Conservation (phyloP, 768 basidiomycete genomes). For the Pulveroboletus sp. region DNA sequence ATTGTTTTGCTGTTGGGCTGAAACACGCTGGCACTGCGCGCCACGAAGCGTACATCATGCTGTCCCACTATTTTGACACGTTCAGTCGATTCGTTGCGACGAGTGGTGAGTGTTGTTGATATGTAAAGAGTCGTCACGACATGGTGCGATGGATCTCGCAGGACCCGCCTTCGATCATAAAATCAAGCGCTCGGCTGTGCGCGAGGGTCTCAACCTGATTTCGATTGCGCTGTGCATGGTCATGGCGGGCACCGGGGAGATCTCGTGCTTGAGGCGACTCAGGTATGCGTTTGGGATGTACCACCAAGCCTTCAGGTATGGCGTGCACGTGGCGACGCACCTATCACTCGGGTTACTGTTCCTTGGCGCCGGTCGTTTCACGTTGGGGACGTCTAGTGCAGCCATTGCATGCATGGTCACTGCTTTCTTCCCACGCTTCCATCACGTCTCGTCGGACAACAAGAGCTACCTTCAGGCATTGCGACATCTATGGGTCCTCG, state of each 20-base stretch:
- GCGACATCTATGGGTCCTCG: conserved; percentile 93
- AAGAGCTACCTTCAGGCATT: conserved; percentile 87
- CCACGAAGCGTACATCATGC: conserved; percentile 79
- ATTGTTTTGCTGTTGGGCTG: conserved; percentile 86
- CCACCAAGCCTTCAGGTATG: conserved; percentile 72
- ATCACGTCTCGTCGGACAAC: conserved; percentile 77
- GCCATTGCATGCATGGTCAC: conserved; percentile 87
- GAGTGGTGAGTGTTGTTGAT: conserved; percentile 45
- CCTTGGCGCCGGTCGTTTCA: conserved; percentile 89
- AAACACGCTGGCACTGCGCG: conserved; percentile 94
- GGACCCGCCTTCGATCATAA: conserved; percentile 81
- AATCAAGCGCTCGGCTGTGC: conserved; percentile 81
- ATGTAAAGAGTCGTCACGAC: not conserved
- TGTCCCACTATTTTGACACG: conserved; percentile 77
- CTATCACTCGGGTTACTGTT: conserved; percentile 89
- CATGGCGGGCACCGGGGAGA: conserved; percentile 96
- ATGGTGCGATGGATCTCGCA: conserved; percentile 24
- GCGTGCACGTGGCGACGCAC: conserved; percentile 85
- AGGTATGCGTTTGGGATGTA: conserved; percentile 89
- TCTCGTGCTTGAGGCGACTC: conserved; percentile 80
- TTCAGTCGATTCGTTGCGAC: conserved; percentile 68
- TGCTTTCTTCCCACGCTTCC: conserved; percentile 89
- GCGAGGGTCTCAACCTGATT: conserved; percentile 85
- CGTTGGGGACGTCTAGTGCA: conserved; percentile 86
- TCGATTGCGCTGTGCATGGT: conserved; percentile 85